These are phyloP conservation scores for Nymphaea thermarum DNA, from an alignment of 164 flowering plant species.

Conservation along the genomic window DNA sequence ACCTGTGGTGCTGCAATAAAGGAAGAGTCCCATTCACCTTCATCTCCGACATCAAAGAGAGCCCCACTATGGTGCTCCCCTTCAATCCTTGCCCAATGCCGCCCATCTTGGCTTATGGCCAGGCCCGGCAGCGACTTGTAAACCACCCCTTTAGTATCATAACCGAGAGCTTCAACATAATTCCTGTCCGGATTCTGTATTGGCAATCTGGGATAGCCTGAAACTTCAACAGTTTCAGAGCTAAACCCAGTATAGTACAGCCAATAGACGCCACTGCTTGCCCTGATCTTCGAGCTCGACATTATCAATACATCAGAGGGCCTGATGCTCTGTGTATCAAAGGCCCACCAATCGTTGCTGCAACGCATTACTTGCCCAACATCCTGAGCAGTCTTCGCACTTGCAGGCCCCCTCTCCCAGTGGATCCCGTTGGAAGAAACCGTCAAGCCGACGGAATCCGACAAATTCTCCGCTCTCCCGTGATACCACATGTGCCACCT, in stretches of 20 bases:
- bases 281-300: constrained; percentile 55
- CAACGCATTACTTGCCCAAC: constrained; percentile 53
- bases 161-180: constrained; percentile 1
- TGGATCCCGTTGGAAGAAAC: constrained; percentile 78
- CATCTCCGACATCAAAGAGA: constrained; percentile 49
- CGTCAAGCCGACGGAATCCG: constrained; percentile 62
- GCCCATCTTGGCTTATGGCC: constrained; percentile 77
- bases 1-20: constrained; percentile 50
- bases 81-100: constrained; percentile 88
- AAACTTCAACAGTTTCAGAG: constrained; percentile 26
- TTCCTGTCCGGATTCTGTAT: neutral
- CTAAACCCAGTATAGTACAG: constrained; percentile 70
- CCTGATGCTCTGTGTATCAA: constrained; percentile 53
- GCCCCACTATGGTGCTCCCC: constrained; percentile 90
- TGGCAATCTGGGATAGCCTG: neutral
- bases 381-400: constrained; percentile 28
- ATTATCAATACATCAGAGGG: constrained; percentile 68
- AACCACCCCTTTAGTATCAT: constrained; percentile 27
- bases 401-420: constrained; percentile 62
- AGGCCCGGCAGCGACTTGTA: constrained; percentile 62
- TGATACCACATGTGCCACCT: constrained; percentile 95
- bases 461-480: constrained; percentile 16
- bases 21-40: constrained; percentile 60
- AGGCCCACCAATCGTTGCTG: constrained; percentile 83
- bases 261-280: constrained; percentile 70